A percentile compares a stretch with the other conserved stretches of the same genome.
phyloP scores from a whole-genome alignment of 345 rosid genomes.

The Limnanthes douglasii region DNA sequence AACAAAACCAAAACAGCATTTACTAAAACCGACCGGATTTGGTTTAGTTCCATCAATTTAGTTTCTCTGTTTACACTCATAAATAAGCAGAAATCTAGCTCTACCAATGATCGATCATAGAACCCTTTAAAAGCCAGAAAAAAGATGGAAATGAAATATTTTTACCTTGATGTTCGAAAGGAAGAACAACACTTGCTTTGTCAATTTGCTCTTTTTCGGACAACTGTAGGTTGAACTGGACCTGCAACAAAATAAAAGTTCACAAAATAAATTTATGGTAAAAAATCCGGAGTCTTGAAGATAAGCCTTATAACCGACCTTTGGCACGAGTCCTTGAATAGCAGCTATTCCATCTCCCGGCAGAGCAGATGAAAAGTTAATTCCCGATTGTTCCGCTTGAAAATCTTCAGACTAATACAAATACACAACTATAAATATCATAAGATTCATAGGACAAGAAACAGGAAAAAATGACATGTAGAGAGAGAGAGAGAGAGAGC shows the following conservation, averaged over 20 bases:
- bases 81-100: background rate
- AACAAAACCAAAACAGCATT: constrained; percentile 3
- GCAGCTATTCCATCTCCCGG: constrained; percentile 20
- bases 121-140: background rate
- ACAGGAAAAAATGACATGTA: background rate
- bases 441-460: constrained; percentile 4
- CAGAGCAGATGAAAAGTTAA: constrained; percentile 43
- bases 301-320: constrained; percentile 28
- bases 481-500: constrained; percentile 5
- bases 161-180: constrained; percentile 94
- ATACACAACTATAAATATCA: constrained; percentile 8
- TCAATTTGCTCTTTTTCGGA: constrained; percentile 71
- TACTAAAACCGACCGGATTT: too few relatives aligned
- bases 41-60: too few relatives aligned
- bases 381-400: constrained; percentile 35
- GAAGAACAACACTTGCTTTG: constrained; percentile 79
- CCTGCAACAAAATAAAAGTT: constrained; percentile 26
- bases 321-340: constrained; percentile 51
- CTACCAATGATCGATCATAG: too few relatives aligned
- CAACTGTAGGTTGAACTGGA: constrained; percentile 63
- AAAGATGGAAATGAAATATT: background rate
- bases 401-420: constrained; percentile 68
- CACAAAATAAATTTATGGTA: background rate
- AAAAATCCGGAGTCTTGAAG: background rate
- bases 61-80: background rate